Base-by-base conservation (phyloP, 495 filamentous ascomycete genomes). In the Xylaria palmicola region DNA sequence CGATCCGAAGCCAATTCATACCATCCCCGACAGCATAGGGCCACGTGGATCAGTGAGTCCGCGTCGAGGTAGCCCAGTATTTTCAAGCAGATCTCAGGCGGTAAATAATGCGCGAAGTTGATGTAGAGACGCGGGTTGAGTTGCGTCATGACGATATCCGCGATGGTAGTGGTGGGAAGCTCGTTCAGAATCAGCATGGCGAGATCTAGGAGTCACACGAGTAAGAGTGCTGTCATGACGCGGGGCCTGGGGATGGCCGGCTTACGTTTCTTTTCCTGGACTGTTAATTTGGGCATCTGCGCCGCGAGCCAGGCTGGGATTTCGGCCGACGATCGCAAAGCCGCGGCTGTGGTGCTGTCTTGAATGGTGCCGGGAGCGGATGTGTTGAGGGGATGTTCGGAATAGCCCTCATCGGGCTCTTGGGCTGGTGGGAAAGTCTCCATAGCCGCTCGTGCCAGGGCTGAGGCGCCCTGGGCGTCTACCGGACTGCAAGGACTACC, bases 21-120 rank as follows among this genome's bases (percentile, higher is more conserved):
- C 94, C 95, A 98, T 60, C 85, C 78, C 34, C 88, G 85, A 15
- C 92, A 97, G 4, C 88, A 83, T 32, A 85, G 80, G 6, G 91
- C 90, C 6, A 92, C 89, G 57, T 84, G 85, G 56, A 97, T 77
- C 40, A 98, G 81, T 6, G 89, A 89, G 13, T 83, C 70, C 0
- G 90, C 86, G 39, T 91, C 87, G 30, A 98, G 85, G 68, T 90
- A 96, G 30, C 88, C 89, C 40, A 98, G 88, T 15, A 97, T 88
- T 66, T 94, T 87, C 55, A 92, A 86, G 50, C 89, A 93, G 58
- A 98, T 85, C 70, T 98, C 94, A 1, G 90, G 85, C 0, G 94
- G 94, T 8, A 98, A 84, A 66, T 90, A 85, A 59, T 85, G 75
- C 30, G 96, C 83, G 45, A 96, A 96, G 75, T 98, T 91, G 75